phyloP scores from a whole-genome alignment of 2,329 filamentous ascomycete genomes.

The Diplodia seriata region DNA sequence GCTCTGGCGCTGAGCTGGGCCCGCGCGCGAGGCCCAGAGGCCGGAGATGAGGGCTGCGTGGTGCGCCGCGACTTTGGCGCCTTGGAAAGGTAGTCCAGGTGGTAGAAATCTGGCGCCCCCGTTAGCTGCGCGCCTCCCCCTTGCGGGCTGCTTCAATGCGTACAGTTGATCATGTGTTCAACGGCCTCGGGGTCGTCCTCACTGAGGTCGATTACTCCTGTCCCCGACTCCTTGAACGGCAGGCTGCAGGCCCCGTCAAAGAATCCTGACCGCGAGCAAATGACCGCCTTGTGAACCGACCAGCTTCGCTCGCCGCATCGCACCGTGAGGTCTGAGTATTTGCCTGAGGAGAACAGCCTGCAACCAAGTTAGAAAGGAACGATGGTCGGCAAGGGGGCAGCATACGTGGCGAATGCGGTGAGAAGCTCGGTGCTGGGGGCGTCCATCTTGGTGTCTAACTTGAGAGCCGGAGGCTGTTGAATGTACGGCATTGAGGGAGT shows the following conservation, averaged over 20 bases:
- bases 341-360: slow-evolving; percentile 48
- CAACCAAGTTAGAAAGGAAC: slow-evolving; percentile 31
- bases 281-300: slow-evolving; percentile 55
- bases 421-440: slow-evolving; percentile 54
- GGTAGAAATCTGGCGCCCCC: slow-evolving; percentile 47
- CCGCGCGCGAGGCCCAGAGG: slow-evolving; percentile 37
- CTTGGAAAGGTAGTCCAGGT: slow-evolving; percentile 49
- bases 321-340: slow-evolving; percentile 59
- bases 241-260: slow-evolving; percentile 52
- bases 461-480: slow-evolving; percentile 1
- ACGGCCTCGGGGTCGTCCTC: slow-evolving; percentile 52
- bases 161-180: slow-evolving; percentile 52
- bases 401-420: slow-evolving; percentile 57
- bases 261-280: slow-evolving; percentile 58
- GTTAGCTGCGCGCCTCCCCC: slow-evolving; percentile 20
- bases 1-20: slow-evolving; percentile 32
- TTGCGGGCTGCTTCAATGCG: slow-evolving; percentile 32
- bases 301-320: slow-evolving; percentile 55
- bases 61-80: slow-evolving; percentile 40
- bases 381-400: slow-evolving; percentile 32
- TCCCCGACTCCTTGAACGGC: slow-evolving; percentile 47
- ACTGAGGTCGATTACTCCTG: slow-evolving; percentile 48
- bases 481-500: slow-evolving; percentile 10
- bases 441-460: slow-evolving; percentile 42
- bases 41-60: slow-evolving; percentile 41